Evolutionary conservation across 768 basidiomycete species (phyloP).

Genomic region (Calocybe gangraenosa): DNA sequence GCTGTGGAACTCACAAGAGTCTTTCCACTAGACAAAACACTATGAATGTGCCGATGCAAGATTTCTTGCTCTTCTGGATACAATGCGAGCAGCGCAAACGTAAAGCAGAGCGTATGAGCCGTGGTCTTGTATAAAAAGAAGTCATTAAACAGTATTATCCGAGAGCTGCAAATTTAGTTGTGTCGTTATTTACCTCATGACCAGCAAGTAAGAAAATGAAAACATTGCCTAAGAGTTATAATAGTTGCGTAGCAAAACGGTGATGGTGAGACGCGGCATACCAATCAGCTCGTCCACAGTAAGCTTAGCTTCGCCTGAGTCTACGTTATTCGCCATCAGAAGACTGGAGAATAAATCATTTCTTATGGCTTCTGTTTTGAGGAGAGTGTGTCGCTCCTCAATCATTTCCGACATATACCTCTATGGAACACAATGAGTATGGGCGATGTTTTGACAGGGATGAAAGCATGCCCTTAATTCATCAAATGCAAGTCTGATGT

Average conservation of each 20-base stretch:
- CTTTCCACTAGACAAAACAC: slow-evolving; percentile 25
- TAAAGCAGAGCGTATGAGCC: slow-evolving; percentile 33
- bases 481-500: slow-evolving; percentile 31
- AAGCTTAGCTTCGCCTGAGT: slow-evolving; percentile 28
- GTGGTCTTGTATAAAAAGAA: slow-evolving; percentile 26
- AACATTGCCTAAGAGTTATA: slow-evolving; percentile 32
- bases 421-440: slow-evolving; percentile 17
- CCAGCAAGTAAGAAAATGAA: slow-evolving; percentile 57
- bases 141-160: not conserved
- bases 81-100: slow-evolving; percentile 38
- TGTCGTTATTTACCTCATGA: slow-evolving; percentile 40
- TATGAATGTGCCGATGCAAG: slow-evolving; percentile 33
- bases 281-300: slow-evolving; percentile 41
- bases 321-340: slow-evolving; percentile 44
- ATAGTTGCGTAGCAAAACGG: not conserved
- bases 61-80: slow-evolving; percentile 40
- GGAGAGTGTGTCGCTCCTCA: slow-evolving; percentile 30
- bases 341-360: slow-evolving; percentile 52
- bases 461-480: slow-evolving; percentile 35
- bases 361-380: slow-evolving; percentile 33
- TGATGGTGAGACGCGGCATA: slow-evolving; percentile 12
- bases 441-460: not conserved
- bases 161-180: not conserved
- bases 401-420: slow-evolving; percentile 53
- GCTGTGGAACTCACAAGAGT: slow-evolving; percentile 25